A percentile compares a stretch with the other conserved stretches of the same genome.
Conservation (phyloP, 2,329 filamentous ascomycete genomes). For the Curvularia eragrostidis region DNA sequence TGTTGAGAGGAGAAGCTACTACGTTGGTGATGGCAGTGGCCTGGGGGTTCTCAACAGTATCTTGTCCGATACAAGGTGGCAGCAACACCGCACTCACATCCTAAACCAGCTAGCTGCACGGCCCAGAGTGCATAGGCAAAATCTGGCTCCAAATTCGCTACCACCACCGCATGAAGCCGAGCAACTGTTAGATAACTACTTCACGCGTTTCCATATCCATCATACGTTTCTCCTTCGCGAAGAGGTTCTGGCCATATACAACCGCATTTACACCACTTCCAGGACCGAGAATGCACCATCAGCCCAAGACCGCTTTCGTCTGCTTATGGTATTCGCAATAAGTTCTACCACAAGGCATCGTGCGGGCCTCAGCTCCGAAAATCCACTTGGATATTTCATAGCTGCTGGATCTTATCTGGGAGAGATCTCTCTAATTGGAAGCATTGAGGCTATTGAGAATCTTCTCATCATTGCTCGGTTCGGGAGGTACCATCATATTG, state of each 20-base stretch:
- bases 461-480: slow-evolving; percentile 52
- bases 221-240: background rate
- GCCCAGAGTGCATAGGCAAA: background rate
- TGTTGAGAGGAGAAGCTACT: background rate
- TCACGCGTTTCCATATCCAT: background rate
- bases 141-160: background rate
- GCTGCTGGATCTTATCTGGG: slow-evolving; percentile 47
- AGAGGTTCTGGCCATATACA: background rate
- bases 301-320: background rate
- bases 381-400: slow-evolving; percentile 14
- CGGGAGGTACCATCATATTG: slow-evolving; percentile 55
- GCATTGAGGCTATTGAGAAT: slow-evolving; percentile 50
- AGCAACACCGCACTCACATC: background rate
- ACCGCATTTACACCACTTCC: background rate
- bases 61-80: background rate
- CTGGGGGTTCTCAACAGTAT: background rate
- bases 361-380: background rate
- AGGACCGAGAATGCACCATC: background rate
- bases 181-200: background rate
- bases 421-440: slow-evolving; percentile 40
- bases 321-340: background rate
- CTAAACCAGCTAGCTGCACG: background rate
- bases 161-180: background rate
- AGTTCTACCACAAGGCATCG: background rate
- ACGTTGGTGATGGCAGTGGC: background rate